phyloP scores from a whole-genome alignment of 805 yeast species.

The Starmerella roubikii region DNA sequence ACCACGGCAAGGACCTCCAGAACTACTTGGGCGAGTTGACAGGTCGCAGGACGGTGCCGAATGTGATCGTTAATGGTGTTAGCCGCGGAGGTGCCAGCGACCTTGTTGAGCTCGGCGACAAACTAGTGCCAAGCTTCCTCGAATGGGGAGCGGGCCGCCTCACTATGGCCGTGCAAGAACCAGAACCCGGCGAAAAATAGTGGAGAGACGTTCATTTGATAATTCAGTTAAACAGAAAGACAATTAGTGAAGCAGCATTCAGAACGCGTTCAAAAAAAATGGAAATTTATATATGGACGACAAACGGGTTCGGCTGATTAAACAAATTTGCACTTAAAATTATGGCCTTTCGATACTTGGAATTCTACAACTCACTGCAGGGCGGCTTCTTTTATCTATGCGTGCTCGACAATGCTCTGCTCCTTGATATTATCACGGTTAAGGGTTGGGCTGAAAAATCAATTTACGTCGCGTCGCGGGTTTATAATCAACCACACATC shows the following conservation, averaged over 20 bases:
- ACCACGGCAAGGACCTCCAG: slow-evolving; percentile 64
- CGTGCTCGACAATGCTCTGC: no score
- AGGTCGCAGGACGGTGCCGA: slow-evolving; percentile 84
- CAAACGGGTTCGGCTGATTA: no score
- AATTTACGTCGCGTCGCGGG: background rate
- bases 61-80: slow-evolving; percentile 57
- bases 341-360: no score
- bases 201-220: background rate
- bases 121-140: slow-evolving; percentile 37
- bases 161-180: slow-evolving; percentile 11
- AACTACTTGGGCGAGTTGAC: slow-evolving; percentile 51
- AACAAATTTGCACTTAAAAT: no score
- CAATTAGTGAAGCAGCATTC: no score
- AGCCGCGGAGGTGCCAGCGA: slow-evolving; percentile 89
- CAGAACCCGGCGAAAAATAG: background rate
- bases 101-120: slow-evolving; percentile 45
- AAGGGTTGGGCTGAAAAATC: slow-evolving; percentile 1
- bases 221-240: no score
- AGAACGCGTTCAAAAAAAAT: no score
- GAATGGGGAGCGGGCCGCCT: slow-evolving; percentile 36
- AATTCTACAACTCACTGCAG: no score
- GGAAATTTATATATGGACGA: no score
- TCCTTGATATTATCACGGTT: no score
- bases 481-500: no score
- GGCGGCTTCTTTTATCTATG: no score